Evolutionary conservation across 164 flowering plant genomes (phyloP).

Genomic region (Piper betle): DNA sequence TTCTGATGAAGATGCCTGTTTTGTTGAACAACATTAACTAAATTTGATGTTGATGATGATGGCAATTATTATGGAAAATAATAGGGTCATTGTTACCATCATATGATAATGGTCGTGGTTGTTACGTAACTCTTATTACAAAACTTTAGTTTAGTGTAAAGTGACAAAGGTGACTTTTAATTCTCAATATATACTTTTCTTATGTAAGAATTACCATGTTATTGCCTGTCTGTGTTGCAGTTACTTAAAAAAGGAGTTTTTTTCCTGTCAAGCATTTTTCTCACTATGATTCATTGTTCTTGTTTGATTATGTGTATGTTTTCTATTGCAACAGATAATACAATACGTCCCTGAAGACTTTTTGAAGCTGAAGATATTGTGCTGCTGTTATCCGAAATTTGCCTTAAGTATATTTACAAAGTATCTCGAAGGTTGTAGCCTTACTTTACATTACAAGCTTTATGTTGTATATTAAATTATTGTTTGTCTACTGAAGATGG

Average conservation of each 20-base stretch:
- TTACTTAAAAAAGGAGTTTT: not conserved
- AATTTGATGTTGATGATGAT: too few relatives aligned
- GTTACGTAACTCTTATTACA: too few relatives aligned
- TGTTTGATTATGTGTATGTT: constrained; percentile 1
- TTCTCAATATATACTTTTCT: too few relatives aligned
- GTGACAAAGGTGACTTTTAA: too few relatives aligned
- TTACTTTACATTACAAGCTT: not conserved
- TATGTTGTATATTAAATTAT: not conserved
- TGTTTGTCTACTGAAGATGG: not conserved
- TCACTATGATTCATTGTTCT: not conserved
- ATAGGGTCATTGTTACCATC: too few relatives aligned
- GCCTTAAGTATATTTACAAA: constrained; percentile 38
- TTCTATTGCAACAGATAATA: constrained; percentile 42
- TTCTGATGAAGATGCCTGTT: too few relatives aligned
- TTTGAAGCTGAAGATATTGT: constrained; percentile 46
- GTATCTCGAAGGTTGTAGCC: constrained; percentile 32
- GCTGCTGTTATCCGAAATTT: constrained; percentile 45
- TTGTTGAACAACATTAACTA: too few relatives aligned
- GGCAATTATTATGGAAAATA: too few relatives aligned
- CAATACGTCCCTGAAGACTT: constrained; percentile 55
- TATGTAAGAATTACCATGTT: too few relatives aligned
- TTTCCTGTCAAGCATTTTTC: not conserved
- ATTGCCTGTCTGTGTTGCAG: not conserved
- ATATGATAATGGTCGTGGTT: too few relatives aligned
- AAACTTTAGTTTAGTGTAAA: too few relatives aligned